Base-by-base conservation (phyloP, 73 alveolate species). In the Paramecium caudatum region DNA sequence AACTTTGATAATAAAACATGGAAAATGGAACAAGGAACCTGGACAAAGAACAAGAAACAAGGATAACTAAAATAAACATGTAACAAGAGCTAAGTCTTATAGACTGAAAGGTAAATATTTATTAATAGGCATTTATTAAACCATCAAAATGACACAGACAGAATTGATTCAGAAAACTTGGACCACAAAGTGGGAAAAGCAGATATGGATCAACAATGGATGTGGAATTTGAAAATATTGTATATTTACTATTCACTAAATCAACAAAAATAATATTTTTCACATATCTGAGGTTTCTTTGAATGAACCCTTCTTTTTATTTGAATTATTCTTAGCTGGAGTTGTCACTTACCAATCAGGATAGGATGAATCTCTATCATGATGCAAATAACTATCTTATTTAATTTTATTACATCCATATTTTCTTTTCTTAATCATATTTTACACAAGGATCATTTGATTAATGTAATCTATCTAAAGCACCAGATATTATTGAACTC, bases 401-500 rank as follows among this genome's bases (percentile, higher is more conserved):
- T 12, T 1, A 0, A 65, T 13, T 74, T 7, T n/a, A n/a, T 17
- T 74, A 74, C 88, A 98, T 91, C 99, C 99, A 98, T 43, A 98
- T 94, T 84, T 97, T 96, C 84, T 95, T 95, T 82, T 97, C 99
- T 6, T 96, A 88, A 90, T 98, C 99, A 82, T 97, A 98, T 93
- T 97, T 98, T 10, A 98, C 99, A 78, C 99, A 97, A 81, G 99
- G 99, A 85, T 98, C 99, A 33, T 92, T 94, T 62, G 97, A 98
- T 88, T 98, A 98, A 91, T 98, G 99, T 13, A 98, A 93, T 94
- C 99, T 95, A 90, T 98, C 99, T 46, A 98, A 93, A 45, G 99
- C 99, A 8, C 99, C 99, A 90, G 98, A 94, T 13, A 98, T 98
- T 37, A 98, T 93, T 63, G 91, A 94, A 83, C 95, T 94, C 37